These are phyloP conservation scores for Saxophila tyrrhenica DNA, from an alignment of 495 filamentous ascomycete genomes.

Conservation along the genomic window DNA sequence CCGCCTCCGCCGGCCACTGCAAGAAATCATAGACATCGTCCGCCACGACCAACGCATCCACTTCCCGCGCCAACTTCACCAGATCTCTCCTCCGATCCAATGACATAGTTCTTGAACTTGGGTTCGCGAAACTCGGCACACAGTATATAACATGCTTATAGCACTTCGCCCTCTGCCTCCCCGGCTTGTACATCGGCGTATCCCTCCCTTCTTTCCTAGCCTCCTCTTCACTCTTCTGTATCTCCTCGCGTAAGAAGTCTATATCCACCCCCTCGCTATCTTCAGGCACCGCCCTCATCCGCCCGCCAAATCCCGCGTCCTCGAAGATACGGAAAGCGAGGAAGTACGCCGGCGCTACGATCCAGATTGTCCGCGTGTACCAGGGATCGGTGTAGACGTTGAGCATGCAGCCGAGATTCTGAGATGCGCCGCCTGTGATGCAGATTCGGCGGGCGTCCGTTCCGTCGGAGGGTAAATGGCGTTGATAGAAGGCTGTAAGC, in stretches of 20 bases:
- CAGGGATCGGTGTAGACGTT: constrained; percentile 65
- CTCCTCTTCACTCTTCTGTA: constrained; percentile 34
- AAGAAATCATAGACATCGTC: constrained; percentile 91
- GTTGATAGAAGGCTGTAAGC: constrained; percentile 53
- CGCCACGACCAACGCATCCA: constrained; percentile 66
- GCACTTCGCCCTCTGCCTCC: constrained; percentile 42
- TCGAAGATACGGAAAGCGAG: constrained; percentile 68
- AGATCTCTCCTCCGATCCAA: constrained; percentile 48
- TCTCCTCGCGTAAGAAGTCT: constrained; percentile 38
- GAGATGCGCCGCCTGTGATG: constrained; percentile 71
- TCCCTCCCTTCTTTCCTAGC: constrained; percentile 22
- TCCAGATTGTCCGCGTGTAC: constrained; percentile 66
- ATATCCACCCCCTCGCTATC: constrained; percentile 65
- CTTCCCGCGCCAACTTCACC: constrained; percentile 55
- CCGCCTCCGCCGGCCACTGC: constrained; percentile 46
- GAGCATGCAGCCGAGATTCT: constrained; percentile 62
- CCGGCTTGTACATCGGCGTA: constrained; percentile 24
- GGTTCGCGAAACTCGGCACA: constrained; percentile 75
- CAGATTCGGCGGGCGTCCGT: constrained; percentile 47
- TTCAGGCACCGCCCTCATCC: constrained; percentile 55
- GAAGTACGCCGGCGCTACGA: constrained; percentile 70
- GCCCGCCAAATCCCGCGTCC: constrained; percentile 55
- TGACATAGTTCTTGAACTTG: constrained; percentile 62
- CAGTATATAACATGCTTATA: constrained; percentile 78
- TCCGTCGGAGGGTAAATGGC: constrained; percentile 5